Evolutionary conservation across 805 yeast species (phyloP).

Genomic region (Peterozyma xylosa): DNA sequence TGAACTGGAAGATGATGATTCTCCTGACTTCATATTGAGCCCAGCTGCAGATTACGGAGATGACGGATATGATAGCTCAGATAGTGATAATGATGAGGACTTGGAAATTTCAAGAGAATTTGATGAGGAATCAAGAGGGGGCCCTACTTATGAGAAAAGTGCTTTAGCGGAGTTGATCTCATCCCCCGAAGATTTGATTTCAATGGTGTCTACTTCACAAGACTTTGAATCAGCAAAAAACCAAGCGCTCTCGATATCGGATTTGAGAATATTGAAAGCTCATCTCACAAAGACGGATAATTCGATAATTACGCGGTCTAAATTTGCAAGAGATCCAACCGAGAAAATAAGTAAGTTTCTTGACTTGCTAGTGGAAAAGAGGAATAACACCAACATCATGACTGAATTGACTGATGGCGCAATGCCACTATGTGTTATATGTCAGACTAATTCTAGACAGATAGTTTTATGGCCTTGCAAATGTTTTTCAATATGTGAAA

Average conservation of each 20-base stretch:
- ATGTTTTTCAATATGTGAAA: conserved; percentile 83
- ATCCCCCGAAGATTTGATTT: conserved; percentile 7
- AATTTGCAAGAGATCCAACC: conserved; percentile 15
- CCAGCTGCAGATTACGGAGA: conserved; percentile 17
- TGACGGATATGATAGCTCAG: conserved; percentile 15
- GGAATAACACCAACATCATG: conserved; percentile 1
- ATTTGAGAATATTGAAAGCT: conserved; percentile 8
- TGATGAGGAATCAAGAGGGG: neutral
- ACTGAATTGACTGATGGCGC: conserved; percentile 8
- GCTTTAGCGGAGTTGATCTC: conserved; percentile 8
- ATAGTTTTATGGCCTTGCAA: conserved; percentile 90
- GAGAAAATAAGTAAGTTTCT: conserved; percentile 15
- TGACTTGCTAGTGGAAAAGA: conserved; percentile 19
- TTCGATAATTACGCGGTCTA: conserved; percentile 19
- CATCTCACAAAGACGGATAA: conserved; percentile 5
- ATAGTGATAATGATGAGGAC: conserved; percentile 7
- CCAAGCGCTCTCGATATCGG: conserved; percentile 3
- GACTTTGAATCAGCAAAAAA: neutral
- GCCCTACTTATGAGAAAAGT: neutral
- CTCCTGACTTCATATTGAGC: conserved; percentile 12
- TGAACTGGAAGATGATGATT: conserved; percentile 6
- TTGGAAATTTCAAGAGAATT: neutral
- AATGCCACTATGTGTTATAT: conserved; percentile 61
- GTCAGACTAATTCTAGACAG: conserved; percentile 67
- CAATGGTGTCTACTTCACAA: conserved; percentile 3